Base-by-base conservation (phyloP, 805 yeast genomes). In the Saturnispora ahearnii region DNA sequence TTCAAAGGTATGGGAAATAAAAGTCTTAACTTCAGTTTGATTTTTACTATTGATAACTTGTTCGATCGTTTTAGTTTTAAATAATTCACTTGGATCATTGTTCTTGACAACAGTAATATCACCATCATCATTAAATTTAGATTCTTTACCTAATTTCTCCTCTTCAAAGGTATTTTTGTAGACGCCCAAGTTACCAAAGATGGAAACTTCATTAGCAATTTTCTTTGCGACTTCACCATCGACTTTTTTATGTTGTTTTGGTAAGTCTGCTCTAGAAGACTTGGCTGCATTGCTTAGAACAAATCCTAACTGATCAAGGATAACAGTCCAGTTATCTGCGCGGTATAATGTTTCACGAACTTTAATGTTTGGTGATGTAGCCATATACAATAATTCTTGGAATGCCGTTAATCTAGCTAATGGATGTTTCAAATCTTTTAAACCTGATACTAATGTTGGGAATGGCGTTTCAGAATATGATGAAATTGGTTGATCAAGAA, bases 361-460 rank as follows among this genome's bases (percentile, higher is more conserved):
- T 45, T 75, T 72, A 3, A 65, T 55, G 52, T 75, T 73, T 1
- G 69, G 60, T 3, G 78, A 65, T 1, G 80, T 75, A 7, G 89
- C 69, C 44, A 84, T 69, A 57, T 76, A 81, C 0, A 87, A 84
- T 48, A 84, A 68, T 59, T 85, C 93, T 64, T 85, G 91, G 65
- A 79, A 84, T 2, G 91, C 89, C 1, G 88, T 79, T 51, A 80
- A 61, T 52, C 79, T 74, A 1, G 77, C 76, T 49, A 78, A 70
- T 10, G 69, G 71, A 42, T 65, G 55, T 46, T 71, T 72, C 30
- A 65, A 62, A 33, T 81, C 81, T 46, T 74, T 73, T 53, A 85
- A 69, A 0, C 91, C 91, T 3, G 81, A 72, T 11, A 84, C 62
- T 36, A 85, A 65, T 1, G 89, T 81, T 46, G 74, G 77, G 45